phyloP scores from a whole-genome alignment of 1,284 basidiomycete genomes.

The Tetrapyrgos nigripes region DNA sequence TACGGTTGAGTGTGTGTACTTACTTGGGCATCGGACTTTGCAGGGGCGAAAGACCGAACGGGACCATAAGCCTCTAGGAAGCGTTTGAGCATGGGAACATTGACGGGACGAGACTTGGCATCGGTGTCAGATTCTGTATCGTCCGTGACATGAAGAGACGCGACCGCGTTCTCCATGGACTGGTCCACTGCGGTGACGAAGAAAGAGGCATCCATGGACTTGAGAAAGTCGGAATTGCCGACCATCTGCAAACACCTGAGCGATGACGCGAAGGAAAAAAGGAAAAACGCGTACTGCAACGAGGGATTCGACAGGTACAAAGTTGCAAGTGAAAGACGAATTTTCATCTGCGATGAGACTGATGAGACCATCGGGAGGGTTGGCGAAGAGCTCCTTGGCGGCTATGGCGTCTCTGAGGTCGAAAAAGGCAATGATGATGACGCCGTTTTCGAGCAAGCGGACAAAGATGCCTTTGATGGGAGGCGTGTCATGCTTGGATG shows the following conservation, averaged over 20 bases:
- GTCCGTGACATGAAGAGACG: not conserved
- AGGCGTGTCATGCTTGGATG: not conserved
- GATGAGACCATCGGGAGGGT: slow-evolving; percentile 17
- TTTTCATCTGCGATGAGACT: not conserved
- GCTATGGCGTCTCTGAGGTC: slow-evolving; percentile 61
- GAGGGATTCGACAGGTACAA: slow-evolving; percentile 43
- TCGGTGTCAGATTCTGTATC: not conserved
- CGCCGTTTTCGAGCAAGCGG: slow-evolving; percentile 54
- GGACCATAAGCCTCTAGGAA: slow-evolving; percentile 42
- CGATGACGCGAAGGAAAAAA: slow-evolving; percentile 5
- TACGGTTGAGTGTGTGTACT: slow-evolving; percentile 12
- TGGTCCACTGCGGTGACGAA: slow-evolving; percentile 1
- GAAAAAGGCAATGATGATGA: slow-evolving; percentile 66
- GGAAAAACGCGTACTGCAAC: slow-evolving; percentile 32
- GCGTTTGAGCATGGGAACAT: slow-evolving; percentile 35
- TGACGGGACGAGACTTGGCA: slow-evolving; percentile 20
- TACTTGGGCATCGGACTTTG: slow-evolving; percentile 26
- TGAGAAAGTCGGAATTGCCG: slow-evolving; percentile 42
- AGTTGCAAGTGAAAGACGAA: slow-evolving; percentile 42
- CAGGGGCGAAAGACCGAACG: slow-evolving; percentile 35
- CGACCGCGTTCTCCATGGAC: not conserved
- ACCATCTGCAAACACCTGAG: slow-evolving; percentile 33
- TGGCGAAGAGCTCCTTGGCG: slow-evolving; percentile 48
- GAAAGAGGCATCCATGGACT: slow-evolving; percentile 11
- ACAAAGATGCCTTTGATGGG: slow-evolving; percentile 35